Conservation (phyloP, 768 basidiomycete species). For the Krasilnikovozyma curviuscula region DNA sequence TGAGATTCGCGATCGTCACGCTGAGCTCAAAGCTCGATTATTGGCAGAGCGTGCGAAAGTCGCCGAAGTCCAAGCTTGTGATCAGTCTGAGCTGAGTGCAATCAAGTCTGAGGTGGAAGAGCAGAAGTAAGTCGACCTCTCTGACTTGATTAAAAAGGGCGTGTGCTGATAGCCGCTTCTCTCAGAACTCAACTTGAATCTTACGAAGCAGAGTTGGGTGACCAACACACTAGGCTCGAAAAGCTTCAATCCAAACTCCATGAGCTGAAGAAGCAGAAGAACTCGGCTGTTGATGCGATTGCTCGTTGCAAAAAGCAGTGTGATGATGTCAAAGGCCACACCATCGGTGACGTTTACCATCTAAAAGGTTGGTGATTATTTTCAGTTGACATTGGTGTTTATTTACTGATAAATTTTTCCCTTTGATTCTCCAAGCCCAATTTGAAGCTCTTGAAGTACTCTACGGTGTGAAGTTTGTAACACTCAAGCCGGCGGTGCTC, state of each 20-base stretch:
- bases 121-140: constrained; percentile 4
- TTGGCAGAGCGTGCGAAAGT: constrained; percentile 21
- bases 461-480: too few species aligned
- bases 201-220: constrained; percentile 21
- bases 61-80: constrained; percentile 13
- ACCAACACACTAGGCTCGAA: constrained; percentile 18
- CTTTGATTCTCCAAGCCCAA: too few species aligned
- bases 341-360: too few species aligned
- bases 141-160: not conserved
- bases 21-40: constrained; percentile 21
- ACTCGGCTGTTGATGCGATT: constrained; percentile 18
- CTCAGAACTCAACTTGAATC: constrained; percentile 20
- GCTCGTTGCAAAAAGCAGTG: too few species aligned
- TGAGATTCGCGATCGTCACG: constrained; percentile 17
- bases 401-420: too few species aligned
- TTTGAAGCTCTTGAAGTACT: too few species aligned
- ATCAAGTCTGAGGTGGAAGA: constrained; percentile 6
- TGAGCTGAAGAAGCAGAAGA: constrained; percentile 17
- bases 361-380: too few species aligned
- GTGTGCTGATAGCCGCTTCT: not conserved
- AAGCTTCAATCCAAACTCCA: constrained; percentile 19
- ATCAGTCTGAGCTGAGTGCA: constrained; percentile 6
- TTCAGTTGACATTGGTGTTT: too few species aligned
- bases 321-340: too few species aligned
- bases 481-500: too few species aligned